Evolutionary conservation across 257 asterid species (phyloP), one percentile per base, ranked within the genome.

Genomic region (Solanum okadae): DNA sequence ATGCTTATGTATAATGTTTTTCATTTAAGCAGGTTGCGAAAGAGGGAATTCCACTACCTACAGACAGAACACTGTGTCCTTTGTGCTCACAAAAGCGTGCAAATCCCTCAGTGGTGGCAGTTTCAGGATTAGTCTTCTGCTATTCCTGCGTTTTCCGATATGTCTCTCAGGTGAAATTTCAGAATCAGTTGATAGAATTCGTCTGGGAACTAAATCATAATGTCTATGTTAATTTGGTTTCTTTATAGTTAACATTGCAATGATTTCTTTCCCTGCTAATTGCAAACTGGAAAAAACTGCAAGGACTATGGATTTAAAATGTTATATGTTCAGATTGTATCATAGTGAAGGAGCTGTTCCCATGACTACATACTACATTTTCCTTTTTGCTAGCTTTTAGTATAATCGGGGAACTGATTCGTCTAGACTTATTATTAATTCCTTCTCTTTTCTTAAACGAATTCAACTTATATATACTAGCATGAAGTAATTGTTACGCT

Each of bases 81-180:
- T 89, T 97, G 87, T 97, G 99, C 88, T 90, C 94, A 86, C 97
- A 97, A 88, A 95, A 96, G 90, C 98, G 99, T 35, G 92, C 92
- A 88, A 97, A 97, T 92, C 98, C 99, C 52, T 94, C 99, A 81
- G 99, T 92, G 63, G 86, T 96, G 93, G 93, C 98, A 29, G 95
- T 93, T 88, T 96, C 99, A 35, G 99, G 99, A 92, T 94, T 94
- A 87, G 99, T 97, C 89, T 97, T 97, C 92, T 97, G 99, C 95
- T 97, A 97, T 88, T 93, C 99, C 87, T 97, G 99, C 88, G 87
- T 97, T 90, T 97, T 96, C 87, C 96, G 95, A 92, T 97, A 97
- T 89, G 95, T 95, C 83, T 94, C 88, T 90, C 98, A 97, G 98
- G 99, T 96, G 83, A 92, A 94, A 68, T 72, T 86, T 65, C 72